These are phyloP conservation scores for Suillus fuscotomentosus DNA, from an alignment of 768 basidiomycete genomes.

Conservation along the genomic window DNA sequence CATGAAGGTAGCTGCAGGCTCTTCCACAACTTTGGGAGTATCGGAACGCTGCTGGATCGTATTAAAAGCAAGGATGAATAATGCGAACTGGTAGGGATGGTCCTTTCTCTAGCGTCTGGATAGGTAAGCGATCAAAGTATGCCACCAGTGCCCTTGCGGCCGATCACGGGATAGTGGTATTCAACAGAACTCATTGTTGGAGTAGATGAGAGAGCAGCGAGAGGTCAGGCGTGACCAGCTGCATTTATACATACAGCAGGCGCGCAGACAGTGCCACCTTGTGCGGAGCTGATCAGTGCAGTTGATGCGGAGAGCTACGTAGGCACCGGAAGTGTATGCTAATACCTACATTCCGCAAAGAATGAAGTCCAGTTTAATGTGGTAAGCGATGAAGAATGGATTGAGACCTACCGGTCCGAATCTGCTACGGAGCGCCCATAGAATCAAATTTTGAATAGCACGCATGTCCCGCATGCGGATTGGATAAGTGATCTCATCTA, in stretches of 20 bases:
- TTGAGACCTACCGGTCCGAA: background rate
- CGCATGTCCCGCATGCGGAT: too few relatives aligned
- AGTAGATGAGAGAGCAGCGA: background rate
- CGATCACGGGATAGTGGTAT: slow-evolving; percentile 21
- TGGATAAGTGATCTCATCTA: too few relatives aligned
- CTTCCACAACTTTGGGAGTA: background rate
- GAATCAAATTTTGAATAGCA: too few relatives aligned
- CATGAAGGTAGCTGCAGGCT: slow-evolving; percentile 16
- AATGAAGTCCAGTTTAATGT: too few relatives aligned
- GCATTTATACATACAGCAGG: background rate
- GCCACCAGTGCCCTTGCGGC: slow-evolving; percentile 14
- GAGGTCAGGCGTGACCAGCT: too few relatives aligned
- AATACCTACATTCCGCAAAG: too few relatives aligned
- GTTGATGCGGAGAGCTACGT: background rate
- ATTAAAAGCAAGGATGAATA: slow-evolving; percentile 24
- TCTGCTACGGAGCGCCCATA: background rate
- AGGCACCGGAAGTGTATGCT: too few relatives aligned
- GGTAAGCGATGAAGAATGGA: background rate
- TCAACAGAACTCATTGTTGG: background rate
- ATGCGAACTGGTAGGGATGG: slow-evolving; percentile 25
- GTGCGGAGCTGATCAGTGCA: background rate
- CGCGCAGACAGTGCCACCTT: background rate
- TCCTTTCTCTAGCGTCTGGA: slow-evolving; percentile 17
- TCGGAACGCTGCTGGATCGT: slow-evolving; percentile 11
- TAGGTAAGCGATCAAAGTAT: slow-evolving; percentile 20